Evolutionary conservation across 2,329 filamentous ascomycete species (phyloP).

Genomic region (Colletotrichum abscissum): DNA sequence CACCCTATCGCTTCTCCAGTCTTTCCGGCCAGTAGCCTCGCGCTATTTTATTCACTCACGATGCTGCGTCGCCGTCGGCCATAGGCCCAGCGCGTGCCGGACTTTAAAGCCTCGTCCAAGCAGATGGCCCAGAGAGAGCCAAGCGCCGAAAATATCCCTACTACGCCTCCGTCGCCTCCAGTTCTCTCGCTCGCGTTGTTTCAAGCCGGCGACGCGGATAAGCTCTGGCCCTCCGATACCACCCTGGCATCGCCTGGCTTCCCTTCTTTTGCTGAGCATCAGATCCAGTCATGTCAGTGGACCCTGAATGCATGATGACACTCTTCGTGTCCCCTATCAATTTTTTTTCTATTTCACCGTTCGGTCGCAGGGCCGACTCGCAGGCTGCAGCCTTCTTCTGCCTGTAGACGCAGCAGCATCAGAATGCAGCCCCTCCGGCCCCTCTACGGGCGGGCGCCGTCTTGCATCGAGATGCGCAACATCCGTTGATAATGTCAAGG

Average conservation of each 20-base stretch:
- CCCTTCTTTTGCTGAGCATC: conserved; percentile 10
- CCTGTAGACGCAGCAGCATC: not conserved
- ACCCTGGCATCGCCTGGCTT: conserved; percentile 6
- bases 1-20: conserved; percentile 24
- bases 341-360: conserved; percentile 6
- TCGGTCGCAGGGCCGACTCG: conserved; percentile 18
- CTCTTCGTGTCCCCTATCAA: conserved; percentile 17
- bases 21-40: conserved; percentile 27
- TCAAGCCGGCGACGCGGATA: conserved; percentile 34
- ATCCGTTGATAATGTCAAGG: conserved; percentile 4
- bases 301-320: conserved; percentile 34
- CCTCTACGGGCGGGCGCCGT: conserved; percentile 13
- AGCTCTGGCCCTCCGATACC: conserved; percentile 25
- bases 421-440: conserved; percentile 24
- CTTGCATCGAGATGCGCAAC: conserved; percentile 25
- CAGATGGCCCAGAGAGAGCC: conserved; percentile 6
- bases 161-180: conserved; percentile 1
- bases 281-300: conserved; percentile 32
- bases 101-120: conserved; percentile 28
- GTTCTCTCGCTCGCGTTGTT: conserved; percentile 26
- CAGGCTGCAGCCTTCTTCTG: conserved; percentile 11
- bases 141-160: conserved; percentile 31
- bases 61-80: conserved; percentile 20
- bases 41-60: conserved; percentile 30
- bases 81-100: conserved; percentile 13